Base-by-base conservation (phyloP, 1,284 basidiomycete species). In the Ceratorhiza oryzae-sativae region DNA sequence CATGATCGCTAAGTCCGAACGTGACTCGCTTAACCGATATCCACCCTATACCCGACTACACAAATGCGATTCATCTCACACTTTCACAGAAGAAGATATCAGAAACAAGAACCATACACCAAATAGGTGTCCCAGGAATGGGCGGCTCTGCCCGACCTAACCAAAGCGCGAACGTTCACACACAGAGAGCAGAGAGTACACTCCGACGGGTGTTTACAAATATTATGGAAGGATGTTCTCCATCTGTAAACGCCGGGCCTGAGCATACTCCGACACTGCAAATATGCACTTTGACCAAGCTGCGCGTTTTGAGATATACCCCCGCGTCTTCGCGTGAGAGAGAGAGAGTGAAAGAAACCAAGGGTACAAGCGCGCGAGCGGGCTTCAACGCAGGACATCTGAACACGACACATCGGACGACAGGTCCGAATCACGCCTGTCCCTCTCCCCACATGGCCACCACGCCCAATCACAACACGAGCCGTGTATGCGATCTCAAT, bases 111-210 rank as follows among this genome's bases (percentile, higher is more conserved):
- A 65, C 70, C 49, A 12, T 51, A 20, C 67, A 73, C 51, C 13
- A 32, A 25, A 68, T 62, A 10, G 65, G 71, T 23, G 48, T 42
- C 20, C 42, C 6, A 45, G 77, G 79, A 36, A 65, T 77, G 9
- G 78, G 79, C 30, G 75, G 75, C 25, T 20, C 4, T 5, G n/a
- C 20, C 41, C 15, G 2, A 4, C 23, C 32, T 15, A 9, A 18
- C n/a, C 20, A 49, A 49, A 27, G 8, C 3, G 18, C 23, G 48
- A 20, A 13, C 23, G 23, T n/a, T n/a, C n/a, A n/a, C n/a, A n/a
- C n/a, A n/a, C n/a, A n/a, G n/a, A n/a, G n/a, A n/a, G n/a, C n/a
- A n/a, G n/a, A n/a, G n/a, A n/a, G n/a, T n/a, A n/a, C n/a, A n/a
- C n/a, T 10, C 23, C 23, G 10, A 30, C 23, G 23, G 4, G 3